Evolutionary conservation across 2,329 filamentous ascomycete genomes (phyloP).

Genomic region (Lasiodiplodia sp.): DNA sequence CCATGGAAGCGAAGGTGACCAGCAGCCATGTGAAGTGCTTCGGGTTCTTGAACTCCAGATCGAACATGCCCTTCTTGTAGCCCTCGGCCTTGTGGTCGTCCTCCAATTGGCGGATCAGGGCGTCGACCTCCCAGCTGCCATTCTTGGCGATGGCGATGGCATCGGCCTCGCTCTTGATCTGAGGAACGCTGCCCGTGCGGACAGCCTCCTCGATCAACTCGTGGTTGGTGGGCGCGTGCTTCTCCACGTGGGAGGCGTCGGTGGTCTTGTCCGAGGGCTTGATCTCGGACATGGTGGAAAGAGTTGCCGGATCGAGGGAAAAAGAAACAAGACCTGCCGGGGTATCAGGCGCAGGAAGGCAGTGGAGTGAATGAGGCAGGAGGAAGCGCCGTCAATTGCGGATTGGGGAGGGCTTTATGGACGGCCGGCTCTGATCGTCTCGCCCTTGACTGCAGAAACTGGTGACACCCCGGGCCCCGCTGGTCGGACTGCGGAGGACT

Average conservation of each 20-base stretch:
- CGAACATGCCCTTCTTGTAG: conserved; percentile 54
- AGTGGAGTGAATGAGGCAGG: conserved; percentile 18
- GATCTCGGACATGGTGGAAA: conserved; percentile 25
- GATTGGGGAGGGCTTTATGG: conserved; percentile 10
- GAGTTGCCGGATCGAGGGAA: conserved; percentile 15
- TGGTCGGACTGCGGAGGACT: conserved; percentile 23
- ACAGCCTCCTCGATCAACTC: conserved; percentile 24
- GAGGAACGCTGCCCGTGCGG: conserved; percentile 23
- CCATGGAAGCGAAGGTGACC: conserved; percentile 77
- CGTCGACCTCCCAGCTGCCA: conserved; percentile 52
- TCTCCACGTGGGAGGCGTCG: conserved; percentile 28
- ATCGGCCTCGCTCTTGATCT: conserved; percentile 20
- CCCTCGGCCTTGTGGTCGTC: conserved; percentile 46
- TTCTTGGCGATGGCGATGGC: conserved; percentile 30
- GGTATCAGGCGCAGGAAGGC: conserved; percentile 5
- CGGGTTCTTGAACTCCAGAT: conserved; percentile 67
- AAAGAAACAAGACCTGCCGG: conserved; percentile 10
- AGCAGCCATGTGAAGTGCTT: conserved; percentile 72
- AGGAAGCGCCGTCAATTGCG: conserved; percentile 13
- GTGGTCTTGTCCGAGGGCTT: conserved; percentile 19
- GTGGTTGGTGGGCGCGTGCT: conserved; percentile 7
- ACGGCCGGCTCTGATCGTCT: background rate
- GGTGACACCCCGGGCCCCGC: conserved; percentile 26
- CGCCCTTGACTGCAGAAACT: background rate
- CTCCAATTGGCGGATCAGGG: conserved; percentile 52